Evolutionary conservation across 345 rosid species (phyloP), one percentile per base, ranked within the genome.

Genomic region (Sonneratia alba): DNA sequence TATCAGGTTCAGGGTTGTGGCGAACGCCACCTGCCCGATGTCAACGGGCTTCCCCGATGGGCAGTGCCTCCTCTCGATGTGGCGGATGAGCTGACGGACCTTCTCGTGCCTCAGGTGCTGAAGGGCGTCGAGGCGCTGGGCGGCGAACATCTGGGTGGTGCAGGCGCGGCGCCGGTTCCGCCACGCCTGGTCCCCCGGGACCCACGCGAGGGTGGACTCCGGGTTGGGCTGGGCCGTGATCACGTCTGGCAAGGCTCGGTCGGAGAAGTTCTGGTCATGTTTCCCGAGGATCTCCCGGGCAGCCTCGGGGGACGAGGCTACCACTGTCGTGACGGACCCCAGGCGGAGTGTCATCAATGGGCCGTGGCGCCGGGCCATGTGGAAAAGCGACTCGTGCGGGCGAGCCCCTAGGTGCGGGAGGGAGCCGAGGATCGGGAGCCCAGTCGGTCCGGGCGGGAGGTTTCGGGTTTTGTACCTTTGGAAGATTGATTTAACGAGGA

Each of bases 141-240:
- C 63, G 16, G 81, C 45, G 57, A 84, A 77, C 70, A 84, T 3
- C 36, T 84, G 75, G n/a, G 75, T 72, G 75, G 59, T 77, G 77
- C 85, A 84, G 2, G 77, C 14, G n/a, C 84, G 77, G 40, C 87
- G 81, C 13, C 82, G 81, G 73, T 66, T 76, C 22, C 81, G 76
- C 86, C 86, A 83, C 40, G 4, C 56, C 27, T 53, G 57, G 70
- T 79, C 81, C 10, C 75, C 83, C 0, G 75, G 66, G 40, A 80
- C 75, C 84, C 81, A 81, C 10, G 81, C 82, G n/a, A 83, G 70
- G 48, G 81, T 77, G 27, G 66, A 57, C 67, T 83, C 79, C 4
- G 76, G 79, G 70, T 79, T 64, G 27, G 82, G 79, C 24, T 74
- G 81, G 5, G 79, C 74, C 19, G 74, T 66, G 66, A 79, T 67